phyloP scores from a whole-genome alignment of 352 stramenopile species.

The Phytophthora pseudosyringae region DNA sequence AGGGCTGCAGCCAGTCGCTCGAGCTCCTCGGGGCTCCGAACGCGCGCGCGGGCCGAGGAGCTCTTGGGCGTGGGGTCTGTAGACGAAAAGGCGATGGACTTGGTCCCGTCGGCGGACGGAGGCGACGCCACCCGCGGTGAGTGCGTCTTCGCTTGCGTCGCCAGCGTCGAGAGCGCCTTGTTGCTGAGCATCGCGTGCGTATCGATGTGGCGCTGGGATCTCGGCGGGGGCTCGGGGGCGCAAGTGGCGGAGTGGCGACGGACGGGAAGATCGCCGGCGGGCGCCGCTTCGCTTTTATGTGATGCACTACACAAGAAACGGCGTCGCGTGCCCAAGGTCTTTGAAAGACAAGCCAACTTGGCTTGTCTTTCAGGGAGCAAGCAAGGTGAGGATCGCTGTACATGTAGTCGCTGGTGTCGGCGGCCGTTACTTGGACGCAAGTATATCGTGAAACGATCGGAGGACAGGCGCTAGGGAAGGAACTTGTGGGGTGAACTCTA shows the following conservation, averaged over 20 bases:
- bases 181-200: constrained; percentile 19
- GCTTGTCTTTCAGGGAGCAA: too few relatives aligned
- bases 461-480: not conserved
- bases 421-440: too few relatives aligned
- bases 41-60: not conserved
- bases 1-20: constrained; percentile 34
- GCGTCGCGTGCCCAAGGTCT: too few relatives aligned
- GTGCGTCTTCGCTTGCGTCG: constrained; percentile 41
- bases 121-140: constrained; percentile 35
- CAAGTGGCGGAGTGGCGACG: constrained; percentile 16
- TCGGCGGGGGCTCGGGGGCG: constrained; percentile 1
- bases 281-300: constrained; percentile 22
- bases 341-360: too few relatives aligned
- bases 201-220: not conserved
- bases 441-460: not conserved
- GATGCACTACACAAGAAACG: not conserved
- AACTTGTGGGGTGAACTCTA: too few relatives aligned
- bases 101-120: constrained; percentile 2
- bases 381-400: too few relatives aligned
- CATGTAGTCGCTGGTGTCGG: too few relatives aligned
- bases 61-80: constrained; percentile 13
- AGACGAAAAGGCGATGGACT: constrained; percentile 6
- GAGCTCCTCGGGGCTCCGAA: constrained; percentile 17
- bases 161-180: constrained; percentile 39
- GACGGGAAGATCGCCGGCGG: constrained; percentile 14